Evolutionary conservation across 495 filamentous ascomycete species (phyloP).

Genomic region (Aspergillus wentii): DNA sequence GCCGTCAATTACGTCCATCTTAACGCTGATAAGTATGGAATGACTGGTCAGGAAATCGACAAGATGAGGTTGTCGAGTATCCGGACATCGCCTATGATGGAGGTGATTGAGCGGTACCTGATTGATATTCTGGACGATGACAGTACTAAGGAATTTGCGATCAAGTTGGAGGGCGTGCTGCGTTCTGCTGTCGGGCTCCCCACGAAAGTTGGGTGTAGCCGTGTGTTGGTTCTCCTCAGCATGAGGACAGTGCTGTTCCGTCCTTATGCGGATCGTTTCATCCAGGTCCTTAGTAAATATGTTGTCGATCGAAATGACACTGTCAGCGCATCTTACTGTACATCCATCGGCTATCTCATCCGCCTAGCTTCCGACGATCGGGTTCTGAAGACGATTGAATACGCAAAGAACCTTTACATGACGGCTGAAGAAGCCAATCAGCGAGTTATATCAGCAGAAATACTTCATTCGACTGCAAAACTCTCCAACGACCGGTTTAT

Average conservation of each 20-base stretch:
- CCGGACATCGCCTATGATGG: constrained; percentile 83
- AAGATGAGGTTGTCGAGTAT: constrained; percentile 74
- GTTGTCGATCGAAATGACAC: constrained; percentile 88
- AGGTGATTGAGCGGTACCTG: constrained; percentile 85
- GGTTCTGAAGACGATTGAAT: constrained; percentile 60
- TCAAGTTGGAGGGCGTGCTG: constrained; percentile 67
- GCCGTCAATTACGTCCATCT: constrained; percentile 88
- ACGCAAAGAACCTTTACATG: constrained; percentile 71
- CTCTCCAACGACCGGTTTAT: constrained; percentile 84
- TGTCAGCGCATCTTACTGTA: constrained; percentile 79
- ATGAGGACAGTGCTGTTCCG: constrained; percentile 69
- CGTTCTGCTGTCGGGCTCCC: constrained; percentile 85
- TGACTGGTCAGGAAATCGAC: constrained; percentile 80
- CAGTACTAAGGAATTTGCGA: constrained; percentile 69
- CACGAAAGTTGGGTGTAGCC: constrained; percentile 84
- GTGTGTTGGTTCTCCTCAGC: constrained; percentile 81
- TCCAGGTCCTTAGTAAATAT: constrained; percentile 70
- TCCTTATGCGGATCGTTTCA: constrained; percentile 71
- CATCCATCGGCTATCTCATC: constrained; percentile 78
- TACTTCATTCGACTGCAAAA: constrained; percentile 74
- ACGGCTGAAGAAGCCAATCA: constrained; percentile 67
- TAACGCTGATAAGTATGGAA: constrained; percentile 79
- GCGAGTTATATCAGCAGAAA: constrained; percentile 72
- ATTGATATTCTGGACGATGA: constrained; percentile 71
- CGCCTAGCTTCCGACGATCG: constrained; percentile 66